A percentile compares a stretch with the other conserved stretches of the same genome.
These are phyloP conservation scores for Mycena olivaceomarginata DNA, from an alignment of 768 basidiomycete species.

Conservation along the genomic window DNA sequence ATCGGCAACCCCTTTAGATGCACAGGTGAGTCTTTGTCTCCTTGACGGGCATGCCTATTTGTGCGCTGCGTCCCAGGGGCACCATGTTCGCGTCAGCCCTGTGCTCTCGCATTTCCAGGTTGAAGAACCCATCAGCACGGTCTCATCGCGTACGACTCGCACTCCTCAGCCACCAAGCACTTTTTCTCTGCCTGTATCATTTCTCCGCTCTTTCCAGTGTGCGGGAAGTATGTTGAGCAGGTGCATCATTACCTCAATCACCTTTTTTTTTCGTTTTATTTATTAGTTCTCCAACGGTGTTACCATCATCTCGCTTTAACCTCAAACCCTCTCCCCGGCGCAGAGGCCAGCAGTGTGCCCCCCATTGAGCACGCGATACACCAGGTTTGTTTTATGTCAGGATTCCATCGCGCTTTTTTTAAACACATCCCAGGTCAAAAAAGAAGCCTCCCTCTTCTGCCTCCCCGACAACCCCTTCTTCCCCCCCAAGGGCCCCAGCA, in stretches of 20 bases:
- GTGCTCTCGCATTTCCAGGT: slow-evolving; percentile 98
- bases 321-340: slow-evolving; percentile 92
- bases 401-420: no score
- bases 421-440: slow-evolving; percentile 77
- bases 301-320: slow-evolving; percentile 96
- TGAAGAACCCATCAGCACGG: slow-evolving; percentile 94
- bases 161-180: slow-evolving; percentile 37
- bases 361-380: slow-evolving; percentile 98
- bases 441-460: slow-evolving; percentile 96
- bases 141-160: slow-evolving; percentile 88
- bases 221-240: slow-evolving; percentile 98
- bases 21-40: no score
- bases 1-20: no score
- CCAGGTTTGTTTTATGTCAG: slow-evolving; percentile 62
- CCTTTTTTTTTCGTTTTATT: neutral
- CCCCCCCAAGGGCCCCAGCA: slow-evolving; percentile 73
- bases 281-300: slow-evolving; percentile 94
- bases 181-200: slow-evolving; percentile 86
- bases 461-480: slow-evolving; percentile 97
- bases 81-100: slow-evolving; percentile 70
- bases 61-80: no score
- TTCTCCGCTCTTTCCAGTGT: slow-evolving; percentile 97
- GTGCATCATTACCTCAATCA: neutral
- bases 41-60: no score
- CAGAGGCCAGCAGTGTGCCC: slow-evolving; percentile 70